A percentile compares a stretch with the other conserved stretches of the same genome.
Conservation (phyloP, 2,329 filamentous ascomycete species). For the Penicillium sp. region DNA sequence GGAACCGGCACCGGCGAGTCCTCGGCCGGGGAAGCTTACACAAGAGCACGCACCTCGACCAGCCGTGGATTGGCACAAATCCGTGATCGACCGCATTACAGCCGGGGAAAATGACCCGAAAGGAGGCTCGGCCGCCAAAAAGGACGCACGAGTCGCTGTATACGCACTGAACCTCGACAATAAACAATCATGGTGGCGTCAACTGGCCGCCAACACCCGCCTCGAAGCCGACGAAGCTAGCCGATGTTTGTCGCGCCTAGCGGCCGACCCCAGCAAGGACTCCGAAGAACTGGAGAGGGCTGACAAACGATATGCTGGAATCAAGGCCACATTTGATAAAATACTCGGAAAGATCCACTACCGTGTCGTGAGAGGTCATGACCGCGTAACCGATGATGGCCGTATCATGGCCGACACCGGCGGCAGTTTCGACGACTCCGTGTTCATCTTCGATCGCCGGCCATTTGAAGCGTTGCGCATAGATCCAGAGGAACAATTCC, state of each 20-base stretch:
- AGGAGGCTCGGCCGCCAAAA: background rate
- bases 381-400: slow-evolving; percentile 49
- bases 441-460: slow-evolving; percentile 68
- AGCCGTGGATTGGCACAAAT: slow-evolving; percentile 35
- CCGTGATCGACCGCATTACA: slow-evolving; percentile 2
- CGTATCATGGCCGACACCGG: slow-evolving; percentile 50
- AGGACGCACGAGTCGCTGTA: background rate
- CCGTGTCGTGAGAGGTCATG: slow-evolving; percentile 34
- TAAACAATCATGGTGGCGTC: slow-evolving; percentile 11
- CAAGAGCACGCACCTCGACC: slow-evolving; percentile 38
- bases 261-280: slow-evolving; percentile 23
- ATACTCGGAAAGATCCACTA: slow-evolving; percentile 22
- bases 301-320: slow-evolving; percentile 19
- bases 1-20: slow-evolving; percentile 23
- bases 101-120: background rate
- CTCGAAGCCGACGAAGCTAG: slow-evolving; percentile 31
- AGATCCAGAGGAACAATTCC: slow-evolving; percentile 63
- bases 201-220: slow-evolving; percentile 15
- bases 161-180: slow-evolving; percentile 30
- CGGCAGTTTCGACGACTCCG: slow-evolving; percentile 47
- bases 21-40: slow-evolving; percentile 12
- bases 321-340: slow-evolving; percentile 9
- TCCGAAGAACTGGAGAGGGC: slow-evolving; percentile 20
- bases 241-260: slow-evolving; percentile 23
- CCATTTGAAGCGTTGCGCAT: slow-evolving; percentile 66